These are phyloP conservation scores for Smithsoniella earleae DNA, from an alignment of 163 green algal genomes.

Conservation along the genomic window DNA sequence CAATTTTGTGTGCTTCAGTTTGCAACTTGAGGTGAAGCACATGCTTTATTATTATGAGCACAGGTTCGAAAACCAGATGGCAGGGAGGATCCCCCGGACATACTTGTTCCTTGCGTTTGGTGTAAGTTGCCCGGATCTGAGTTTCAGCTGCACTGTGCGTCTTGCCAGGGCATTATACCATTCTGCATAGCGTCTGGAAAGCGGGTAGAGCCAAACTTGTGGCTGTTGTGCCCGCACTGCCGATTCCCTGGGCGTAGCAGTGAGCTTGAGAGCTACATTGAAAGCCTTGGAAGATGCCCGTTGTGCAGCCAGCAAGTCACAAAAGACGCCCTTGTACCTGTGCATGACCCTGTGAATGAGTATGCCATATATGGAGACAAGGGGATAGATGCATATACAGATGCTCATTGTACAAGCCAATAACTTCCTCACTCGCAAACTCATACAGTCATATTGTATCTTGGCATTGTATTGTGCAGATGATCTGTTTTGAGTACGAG, in stretches of 20 bases:
- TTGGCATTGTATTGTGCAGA: too few relatives aligned
- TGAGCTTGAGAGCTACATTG: neutral
- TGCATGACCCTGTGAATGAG: too few relatives aligned
- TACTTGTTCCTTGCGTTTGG: constrained; percentile 15
- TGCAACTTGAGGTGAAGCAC: neutral
- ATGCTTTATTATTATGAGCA: neutral
- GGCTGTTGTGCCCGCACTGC: constrained; percentile 12
- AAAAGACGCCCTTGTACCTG: too few relatives aligned
- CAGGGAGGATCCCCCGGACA: neutral
- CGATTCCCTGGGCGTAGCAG: neutral
- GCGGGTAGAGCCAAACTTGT: neutral
- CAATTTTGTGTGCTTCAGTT: neutral
- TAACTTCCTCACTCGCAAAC: too few relatives aligned
- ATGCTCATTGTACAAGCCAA: too few relatives aligned
- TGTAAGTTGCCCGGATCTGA: neutral
- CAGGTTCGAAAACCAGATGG: neutral
- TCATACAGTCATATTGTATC: too few relatives aligned
- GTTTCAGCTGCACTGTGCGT: constrained; percentile 21
- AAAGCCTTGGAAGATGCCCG: neutral
- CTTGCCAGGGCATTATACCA: constrained; percentile 12
- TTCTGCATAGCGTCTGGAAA: constrained; percentile 13
- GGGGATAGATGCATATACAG: too few relatives aligned
- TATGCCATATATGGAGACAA: too few relatives aligned
- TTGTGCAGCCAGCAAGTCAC: too few relatives aligned
- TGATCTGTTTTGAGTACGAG: too few relatives aligned